phyloP scores from a whole-genome alignment of 495 filamentous ascomycete genomes.

The Penicillium macrosclerotiorum region DNA sequence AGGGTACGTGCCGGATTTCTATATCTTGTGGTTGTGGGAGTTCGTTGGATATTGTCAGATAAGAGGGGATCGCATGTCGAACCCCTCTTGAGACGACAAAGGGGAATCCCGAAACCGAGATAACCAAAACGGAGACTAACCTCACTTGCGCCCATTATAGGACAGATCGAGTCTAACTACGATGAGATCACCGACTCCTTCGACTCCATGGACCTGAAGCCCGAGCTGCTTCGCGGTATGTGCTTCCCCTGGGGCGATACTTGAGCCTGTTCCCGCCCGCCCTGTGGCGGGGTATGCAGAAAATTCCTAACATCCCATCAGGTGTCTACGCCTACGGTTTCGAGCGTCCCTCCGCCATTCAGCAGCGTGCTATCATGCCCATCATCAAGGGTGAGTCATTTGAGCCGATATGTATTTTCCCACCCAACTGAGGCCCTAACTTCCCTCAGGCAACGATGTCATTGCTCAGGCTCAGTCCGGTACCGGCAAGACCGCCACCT shows the following conservation, averaged over 20 bases:
- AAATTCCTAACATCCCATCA: slow-evolving; percentile 42
- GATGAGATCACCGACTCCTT: slow-evolving; percentile 99
- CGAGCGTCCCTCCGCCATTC: slow-evolving; percentile 97
- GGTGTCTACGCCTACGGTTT: slow-evolving; percentile 99
- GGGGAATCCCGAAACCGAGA: slow-evolving; percentile 1
- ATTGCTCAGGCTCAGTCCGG: slow-evolving; percentile 99
- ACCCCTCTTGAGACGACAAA: slow-evolving; percentile 22
- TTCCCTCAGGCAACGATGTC: slow-evolving; percentile 79
- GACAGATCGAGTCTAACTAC: slow-evolving; percentile 99
- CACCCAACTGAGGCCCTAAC: slow-evolving; percentile 18
- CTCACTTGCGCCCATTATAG: slow-evolving; percentile 45
- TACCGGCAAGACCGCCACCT: slow-evolving; percentile 98
- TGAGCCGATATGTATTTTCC: slow-evolving; percentile 3
- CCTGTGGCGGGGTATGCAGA: slow-evolving; percentile 19
- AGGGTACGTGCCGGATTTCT: slow-evolving; percentile 58
- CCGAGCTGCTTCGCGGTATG: slow-evolving; percentile 95
- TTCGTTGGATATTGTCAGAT: neutral
- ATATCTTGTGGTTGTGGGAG: neutral
- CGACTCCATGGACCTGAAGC: slow-evolving; percentile 94
- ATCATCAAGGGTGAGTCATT: slow-evolving; percentile 91
- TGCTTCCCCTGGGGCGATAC: slow-evolving; percentile 13
- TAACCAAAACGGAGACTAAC: slow-evolving; percentile 21
- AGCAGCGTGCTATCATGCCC: slow-evolving; percentile 99
- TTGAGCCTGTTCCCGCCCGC: slow-evolving; percentile 4
- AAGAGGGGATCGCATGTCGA: neutral